Percentiles rank a stretch among this genome's conserved stretches.
phyloP scores from a whole-genome alignment of 306 rosid species.

The Elaeagnus macrophylla region DNA sequence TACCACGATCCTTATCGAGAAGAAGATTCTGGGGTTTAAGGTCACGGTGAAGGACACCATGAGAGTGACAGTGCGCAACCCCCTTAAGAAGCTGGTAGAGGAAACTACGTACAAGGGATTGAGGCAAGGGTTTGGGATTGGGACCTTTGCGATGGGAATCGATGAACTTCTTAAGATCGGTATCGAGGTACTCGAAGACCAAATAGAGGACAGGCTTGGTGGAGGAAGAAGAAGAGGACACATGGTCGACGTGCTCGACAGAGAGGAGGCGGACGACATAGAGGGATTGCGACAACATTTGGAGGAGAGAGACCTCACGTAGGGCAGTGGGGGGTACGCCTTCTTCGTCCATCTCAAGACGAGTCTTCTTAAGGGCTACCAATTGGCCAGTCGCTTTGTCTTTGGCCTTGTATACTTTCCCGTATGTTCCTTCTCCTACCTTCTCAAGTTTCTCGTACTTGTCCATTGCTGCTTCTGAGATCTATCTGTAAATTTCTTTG shows the following conservation, averaged over 20 bases:
- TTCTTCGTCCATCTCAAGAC: conserved; percentile 94
- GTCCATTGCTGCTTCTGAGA: conserved; percentile 39
- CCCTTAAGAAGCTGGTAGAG: conserved; percentile 91
- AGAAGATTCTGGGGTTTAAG: conserved; percentile 92
- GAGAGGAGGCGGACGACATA: conserved; percentile 78
- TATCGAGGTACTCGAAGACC: conserved; percentile 83
- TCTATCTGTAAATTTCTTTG: no score
- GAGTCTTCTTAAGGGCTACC: conserved; percentile 82
- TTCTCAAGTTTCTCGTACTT: conserved; percentile 94
- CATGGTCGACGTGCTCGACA: conserved; percentile 65
- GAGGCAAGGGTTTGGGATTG: conserved; percentile 42
- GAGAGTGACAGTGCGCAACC: conserved; percentile 89
- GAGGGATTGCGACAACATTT: conserved; percentile 82
- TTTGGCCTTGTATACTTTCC: conserved; percentile 86
- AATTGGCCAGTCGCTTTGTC: conserved; percentile 67
- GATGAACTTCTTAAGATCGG: conserved; percentile 84
- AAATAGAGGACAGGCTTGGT: conserved; percentile 73
- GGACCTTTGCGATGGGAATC: conserved; percentile 79
- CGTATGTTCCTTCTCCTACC: conserved; percentile 96
- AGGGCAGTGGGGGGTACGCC: conserved; percentile 95
- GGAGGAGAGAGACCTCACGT: conserved; percentile 83
- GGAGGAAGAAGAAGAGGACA: conserved; percentile 32
- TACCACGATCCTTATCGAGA: conserved; percentile 60
- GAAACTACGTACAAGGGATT: conserved; percentile 53
- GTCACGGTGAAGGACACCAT: conserved; percentile 85